Evolutionary conservation across 345 rosid species (phyloP).

Genomic region (Citrus glauca): DNA sequence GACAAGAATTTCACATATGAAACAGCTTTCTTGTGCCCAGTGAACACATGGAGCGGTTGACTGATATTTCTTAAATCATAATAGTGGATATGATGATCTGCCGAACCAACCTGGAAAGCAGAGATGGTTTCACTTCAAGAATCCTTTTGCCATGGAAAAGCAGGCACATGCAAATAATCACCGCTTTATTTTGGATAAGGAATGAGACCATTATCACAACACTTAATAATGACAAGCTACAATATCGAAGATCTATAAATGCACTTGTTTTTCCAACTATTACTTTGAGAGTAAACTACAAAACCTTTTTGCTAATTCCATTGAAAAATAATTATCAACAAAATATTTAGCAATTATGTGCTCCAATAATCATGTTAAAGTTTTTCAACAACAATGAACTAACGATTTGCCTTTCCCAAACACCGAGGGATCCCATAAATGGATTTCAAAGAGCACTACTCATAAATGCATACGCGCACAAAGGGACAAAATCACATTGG

Average conservation of each 20-base stretch:
- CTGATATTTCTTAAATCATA: constrained; percentile 83
- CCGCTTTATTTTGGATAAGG: too few species aligned
- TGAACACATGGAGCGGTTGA: constrained; percentile 86
- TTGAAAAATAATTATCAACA: neutral
- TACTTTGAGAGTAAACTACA: neutral
- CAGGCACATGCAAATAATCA: too few species aligned
- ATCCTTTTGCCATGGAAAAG: neutral
- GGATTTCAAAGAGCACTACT: neutral
- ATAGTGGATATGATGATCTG: constrained; percentile 88
- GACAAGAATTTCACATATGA: constrained; percentile 97
- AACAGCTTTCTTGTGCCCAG: constrained; percentile 90
- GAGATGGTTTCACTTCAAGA: constrained; percentile 7
- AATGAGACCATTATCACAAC: neutral
- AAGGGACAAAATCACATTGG: neutral
- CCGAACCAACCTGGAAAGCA: constrained; percentile 85
- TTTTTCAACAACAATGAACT: neutral
- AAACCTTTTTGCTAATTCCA: neutral
- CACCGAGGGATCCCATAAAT: neutral
- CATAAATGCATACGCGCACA: neutral
- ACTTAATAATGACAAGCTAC: neutral
- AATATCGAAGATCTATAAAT: neutral
- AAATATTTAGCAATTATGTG: neutral
- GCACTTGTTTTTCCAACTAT: neutral
- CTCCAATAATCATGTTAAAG: neutral
- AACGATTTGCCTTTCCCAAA: neutral